phyloP scores from a whole-genome alignment of 177 flowering plant species.

The Viscum album region DNA sequence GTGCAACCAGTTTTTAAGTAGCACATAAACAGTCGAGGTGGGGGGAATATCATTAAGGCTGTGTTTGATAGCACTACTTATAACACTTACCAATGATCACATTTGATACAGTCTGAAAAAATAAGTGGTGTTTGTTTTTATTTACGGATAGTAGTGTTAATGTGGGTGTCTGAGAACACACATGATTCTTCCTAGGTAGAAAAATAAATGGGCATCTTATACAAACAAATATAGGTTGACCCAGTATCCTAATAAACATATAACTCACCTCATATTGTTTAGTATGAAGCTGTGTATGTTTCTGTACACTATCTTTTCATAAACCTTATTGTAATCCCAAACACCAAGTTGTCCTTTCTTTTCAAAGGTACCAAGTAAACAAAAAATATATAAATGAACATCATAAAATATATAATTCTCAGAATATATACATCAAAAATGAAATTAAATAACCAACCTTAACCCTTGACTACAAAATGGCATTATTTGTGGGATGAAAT shows the following conservation, averaged over 20 bases:
- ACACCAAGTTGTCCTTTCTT: slow-evolving; percentile 97
- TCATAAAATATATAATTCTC: not conserved
- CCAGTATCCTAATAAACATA: slow-evolving; percentile 1
- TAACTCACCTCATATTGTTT: slow-evolving; percentile 66
- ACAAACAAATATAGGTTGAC: not conserved
- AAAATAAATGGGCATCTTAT: too few species aligned
- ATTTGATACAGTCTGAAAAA: too few species aligned
- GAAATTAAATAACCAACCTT: slow-evolving; percentile 43
- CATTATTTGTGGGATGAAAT: slow-evolving; percentile 77
- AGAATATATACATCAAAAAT: too few species aligned
- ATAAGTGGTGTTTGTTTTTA: too few species aligned
- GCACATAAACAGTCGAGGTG: not conserved
- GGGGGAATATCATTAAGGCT: too few species aligned
- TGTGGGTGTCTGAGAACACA: too few species aligned
- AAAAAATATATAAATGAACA: not conserved
- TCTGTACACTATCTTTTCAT: slow-evolving; percentile 71
- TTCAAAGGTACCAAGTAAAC: slow-evolving; percentile 13
- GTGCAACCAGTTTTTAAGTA: not conserved
- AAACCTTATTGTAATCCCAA: slow-evolving; percentile 68
- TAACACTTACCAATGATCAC: not conserved
- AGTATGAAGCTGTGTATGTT: slow-evolving; percentile 65
- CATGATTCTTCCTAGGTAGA: too few species aligned
- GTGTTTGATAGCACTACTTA: too few species aligned
- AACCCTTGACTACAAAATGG: slow-evolving; percentile 78
- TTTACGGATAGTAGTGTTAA: too few species aligned